Evolutionary conservation across 805 yeast genomes (phyloP).

Genomic region (Starmerella bacillaris): DNA sequence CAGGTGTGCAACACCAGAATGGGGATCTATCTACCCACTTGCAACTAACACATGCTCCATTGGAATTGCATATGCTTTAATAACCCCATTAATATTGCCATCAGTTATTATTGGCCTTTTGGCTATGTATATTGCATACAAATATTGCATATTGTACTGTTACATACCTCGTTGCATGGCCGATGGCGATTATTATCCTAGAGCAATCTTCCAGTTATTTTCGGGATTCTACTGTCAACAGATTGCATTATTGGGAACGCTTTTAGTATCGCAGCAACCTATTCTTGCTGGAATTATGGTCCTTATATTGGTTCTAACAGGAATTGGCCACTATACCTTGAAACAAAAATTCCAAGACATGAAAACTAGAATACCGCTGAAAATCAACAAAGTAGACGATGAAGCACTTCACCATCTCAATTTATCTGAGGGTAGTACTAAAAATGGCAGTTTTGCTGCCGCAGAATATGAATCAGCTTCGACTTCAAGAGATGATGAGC

Average conservation of each 20-base stretch:
- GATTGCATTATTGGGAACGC: slow-evolving; percentile 57
- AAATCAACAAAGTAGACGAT: slow-evolving; percentile 4
- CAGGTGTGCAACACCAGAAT: slow-evolving; percentile 32
- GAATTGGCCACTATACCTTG: slow-evolving; percentile 39
- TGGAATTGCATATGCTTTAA: slow-evolving; percentile 57
- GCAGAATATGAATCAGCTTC: no score
- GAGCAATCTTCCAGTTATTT: slow-evolving; percentile 58
- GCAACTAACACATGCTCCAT: slow-evolving; percentile 64
- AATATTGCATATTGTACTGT: slow-evolving; percentile 45
- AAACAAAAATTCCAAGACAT: slow-evolving; percentile 27
- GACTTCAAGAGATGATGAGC: neutral
- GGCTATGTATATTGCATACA: slow-evolving; percentile 45
- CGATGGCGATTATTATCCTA: slow-evolving; percentile 50
- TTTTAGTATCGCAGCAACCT: slow-evolving; percentile 38
- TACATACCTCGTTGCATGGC: slow-evolving; percentile 21
- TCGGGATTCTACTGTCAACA: slow-evolving; percentile 72
- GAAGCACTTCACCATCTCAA: neutral
- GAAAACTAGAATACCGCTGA: slow-evolving; percentile 26
- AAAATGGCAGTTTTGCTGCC: neutral
- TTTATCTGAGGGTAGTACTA: neutral
- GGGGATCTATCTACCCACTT: slow-evolving; percentile 69
- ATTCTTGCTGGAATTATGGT: slow-evolving; percentile 40
- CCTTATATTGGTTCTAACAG: slow-evolving; percentile 33
- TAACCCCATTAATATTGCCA: slow-evolving; percentile 59
- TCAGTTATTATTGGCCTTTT: slow-evolving; percentile 41